A percentile compares a stretch with the other conserved stretches of the same genome.
Conservation (phyloP, 148 eudicot genomes). For the Fagopyrum tataricum region DNA sequence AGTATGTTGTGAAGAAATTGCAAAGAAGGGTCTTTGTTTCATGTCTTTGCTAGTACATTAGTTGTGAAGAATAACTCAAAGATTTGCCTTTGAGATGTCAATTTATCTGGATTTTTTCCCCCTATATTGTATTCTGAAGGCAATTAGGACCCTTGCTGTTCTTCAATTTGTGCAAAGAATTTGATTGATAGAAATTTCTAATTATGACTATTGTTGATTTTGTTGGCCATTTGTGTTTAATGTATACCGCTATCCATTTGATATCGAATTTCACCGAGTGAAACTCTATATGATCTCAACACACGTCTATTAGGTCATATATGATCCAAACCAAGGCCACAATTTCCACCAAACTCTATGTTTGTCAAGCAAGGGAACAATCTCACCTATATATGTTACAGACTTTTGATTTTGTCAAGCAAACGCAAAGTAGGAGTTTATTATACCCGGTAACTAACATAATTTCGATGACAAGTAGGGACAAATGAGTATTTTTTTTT, state of each 20-base stretch:
- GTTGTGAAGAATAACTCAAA: slow-evolving; percentile 10
- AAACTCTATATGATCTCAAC: too few relatives aligned
- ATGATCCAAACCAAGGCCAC: too few relatives aligned
- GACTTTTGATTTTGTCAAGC: too few relatives aligned
- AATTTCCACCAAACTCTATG: too few relatives aligned
- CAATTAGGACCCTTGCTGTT: not conserved
- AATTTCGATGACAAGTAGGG: too few relatives aligned
- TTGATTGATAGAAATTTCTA: not conserved
- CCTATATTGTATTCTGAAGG: not conserved
- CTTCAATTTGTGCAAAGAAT: slow-evolving; percentile 10
- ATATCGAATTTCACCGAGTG: not conserved
- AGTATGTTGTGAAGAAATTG: not conserved
- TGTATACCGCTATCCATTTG: not conserved
- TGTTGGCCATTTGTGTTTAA: not conserved
- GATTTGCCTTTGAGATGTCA: slow-evolving; percentile 7
- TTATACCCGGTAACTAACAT: too few relatives aligned
- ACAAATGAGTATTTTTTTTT: too few relatives aligned
- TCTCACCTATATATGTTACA: too few relatives aligned
- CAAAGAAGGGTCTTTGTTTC: not conserved
- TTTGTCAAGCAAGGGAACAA: too few relatives aligned
- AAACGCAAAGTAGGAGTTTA: too few relatives aligned
- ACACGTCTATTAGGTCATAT: too few relatives aligned
- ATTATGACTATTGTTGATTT: slow-evolving; percentile 2
- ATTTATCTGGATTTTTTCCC: not conserved
- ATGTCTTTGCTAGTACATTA: not conserved